phyloP scores from a whole-genome alignment of 164 flowering plant species.

The Brasenia schreberi region DNA sequence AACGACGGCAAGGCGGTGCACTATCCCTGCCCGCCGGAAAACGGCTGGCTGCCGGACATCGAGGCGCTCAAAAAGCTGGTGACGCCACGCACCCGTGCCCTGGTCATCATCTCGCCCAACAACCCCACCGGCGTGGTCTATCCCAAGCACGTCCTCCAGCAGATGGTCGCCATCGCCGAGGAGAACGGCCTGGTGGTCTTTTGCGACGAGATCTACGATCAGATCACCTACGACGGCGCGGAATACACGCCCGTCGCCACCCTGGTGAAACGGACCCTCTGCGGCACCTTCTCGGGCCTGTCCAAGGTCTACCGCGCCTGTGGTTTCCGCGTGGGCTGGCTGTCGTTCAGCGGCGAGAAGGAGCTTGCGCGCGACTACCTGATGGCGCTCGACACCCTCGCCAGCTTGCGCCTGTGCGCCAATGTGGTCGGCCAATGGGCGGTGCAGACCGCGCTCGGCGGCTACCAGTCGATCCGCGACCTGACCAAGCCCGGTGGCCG shows the following conservation, averaged over 20 bases:
- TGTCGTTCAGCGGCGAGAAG: neutral
- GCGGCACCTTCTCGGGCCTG: neutral
- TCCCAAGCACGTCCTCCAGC: neutral
- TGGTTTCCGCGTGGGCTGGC: neutral
- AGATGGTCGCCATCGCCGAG: neutral
- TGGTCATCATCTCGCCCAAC: neutral
- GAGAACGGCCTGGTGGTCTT: neutral
- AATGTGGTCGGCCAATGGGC: neutral
- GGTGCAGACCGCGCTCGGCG: constrained; percentile 1
- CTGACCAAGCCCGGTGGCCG: neutral
- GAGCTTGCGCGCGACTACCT: neutral
- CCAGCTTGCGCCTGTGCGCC: neutral
- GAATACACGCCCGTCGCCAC: neutral
- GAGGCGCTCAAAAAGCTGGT: neutral
- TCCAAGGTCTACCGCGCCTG: neutral
- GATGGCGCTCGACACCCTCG: neutral
- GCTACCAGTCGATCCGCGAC: neutral
- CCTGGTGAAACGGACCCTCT: neutral
- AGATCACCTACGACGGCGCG: neutral
- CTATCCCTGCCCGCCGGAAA: neutral
- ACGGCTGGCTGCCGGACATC: neutral
- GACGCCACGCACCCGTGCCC: neutral
- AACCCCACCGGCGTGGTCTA: neutral
- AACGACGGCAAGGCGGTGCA: neutral
- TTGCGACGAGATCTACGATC: neutral